phyloP scores from a whole-genome alignment of 768 basidiomycete species.

The Termitomyces sp. region DNA sequence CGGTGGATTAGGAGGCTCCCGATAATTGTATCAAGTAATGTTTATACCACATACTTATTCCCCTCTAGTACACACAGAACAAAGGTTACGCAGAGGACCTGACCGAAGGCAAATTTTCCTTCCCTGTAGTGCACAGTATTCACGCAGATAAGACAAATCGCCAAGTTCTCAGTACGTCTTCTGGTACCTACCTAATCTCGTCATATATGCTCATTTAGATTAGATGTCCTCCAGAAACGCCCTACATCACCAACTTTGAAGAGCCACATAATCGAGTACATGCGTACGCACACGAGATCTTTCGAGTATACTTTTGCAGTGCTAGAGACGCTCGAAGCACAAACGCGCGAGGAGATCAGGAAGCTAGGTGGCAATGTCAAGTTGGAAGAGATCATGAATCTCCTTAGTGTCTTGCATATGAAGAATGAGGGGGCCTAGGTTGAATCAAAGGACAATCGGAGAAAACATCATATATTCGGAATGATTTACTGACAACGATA shows the following conservation, averaged over 20 bases:
- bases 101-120: constrained; percentile 96
- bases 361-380: constrained; percentile 29
- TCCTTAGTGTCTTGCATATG: not conserved
- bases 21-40: not conserved
- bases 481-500: not conserved
- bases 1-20: not conserved
- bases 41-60: not conserved
- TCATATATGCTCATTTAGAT: not conserved
- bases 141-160: constrained; percentile 71
- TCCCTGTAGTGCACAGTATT: constrained; percentile 89
- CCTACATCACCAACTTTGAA: constrained; percentile 81
- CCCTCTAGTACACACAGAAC: constrained; percentile 66
- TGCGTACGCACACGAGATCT: constrained; percentile 69
- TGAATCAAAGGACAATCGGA: not conserved
- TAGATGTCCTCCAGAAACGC: constrained; percentile 87
- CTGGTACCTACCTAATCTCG: not conserved
- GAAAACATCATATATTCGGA: not conserved
- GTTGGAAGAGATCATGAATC: not conserved
- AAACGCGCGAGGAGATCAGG: constrained; percentile 62
- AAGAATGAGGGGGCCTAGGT: not conserved
- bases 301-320: constrained; percentile 85
- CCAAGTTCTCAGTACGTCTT: constrained; percentile 72
- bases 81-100: constrained; percentile 93
- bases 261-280: constrained; percentile 71
- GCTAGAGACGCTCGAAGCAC: constrained; percentile 56